Percentiles rank a stretch among this genome's conserved stretches.
phyloP scores from a whole-genome alignment of 371 early-diverging fungal genomes.

The Nematocida displodere region DNA sequence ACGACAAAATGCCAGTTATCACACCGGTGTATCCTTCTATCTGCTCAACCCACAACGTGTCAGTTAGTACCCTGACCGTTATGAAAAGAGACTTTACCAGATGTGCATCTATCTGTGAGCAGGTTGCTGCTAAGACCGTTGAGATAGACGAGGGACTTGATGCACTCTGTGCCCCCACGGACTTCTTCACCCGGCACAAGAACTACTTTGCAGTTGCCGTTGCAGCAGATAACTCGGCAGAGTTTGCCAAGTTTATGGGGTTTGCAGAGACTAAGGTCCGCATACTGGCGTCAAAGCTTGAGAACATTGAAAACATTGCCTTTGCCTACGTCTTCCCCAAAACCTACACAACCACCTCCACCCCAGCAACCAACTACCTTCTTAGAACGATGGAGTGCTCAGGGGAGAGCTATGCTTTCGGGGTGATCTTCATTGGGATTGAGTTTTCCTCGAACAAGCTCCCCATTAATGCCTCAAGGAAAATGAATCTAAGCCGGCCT shows the following conservation, averaged over 20 bases:
- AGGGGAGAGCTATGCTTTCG: neutral
- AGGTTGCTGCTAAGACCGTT: slow-evolving; percentile 66
- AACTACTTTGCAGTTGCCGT: slow-evolving; percentile 81
- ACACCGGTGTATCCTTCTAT: slow-evolving; percentile 98
- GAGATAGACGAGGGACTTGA: slow-evolving; percentile 12
- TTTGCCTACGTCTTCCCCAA: slow-evolving; percentile 83
- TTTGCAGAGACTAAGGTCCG: slow-evolving; percentile 84
- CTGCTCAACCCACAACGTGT: slow-evolving; percentile 97
- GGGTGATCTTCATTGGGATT: slow-evolving; percentile 33
- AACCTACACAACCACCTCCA: slow-evolving; percentile 6
- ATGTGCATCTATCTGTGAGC: slow-evolving; percentile 45
- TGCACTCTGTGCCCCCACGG: slow-evolving; percentile 73
- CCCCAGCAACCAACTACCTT: slow-evolving; percentile 68
- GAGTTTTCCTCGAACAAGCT: slow-evolving; percentile 45
- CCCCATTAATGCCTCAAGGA: slow-evolving; percentile 44
- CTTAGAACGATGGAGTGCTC: slow-evolving; percentile 47
- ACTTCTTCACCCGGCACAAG: slow-evolving; percentile 80
- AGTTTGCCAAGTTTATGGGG: slow-evolving; percentile 69
- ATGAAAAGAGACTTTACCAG: slow-evolving; percentile 75
- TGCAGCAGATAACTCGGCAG: slow-evolving; percentile 21
- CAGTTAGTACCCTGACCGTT: slow-evolving; percentile 75
- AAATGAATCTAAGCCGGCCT: slow-evolving; percentile 43
- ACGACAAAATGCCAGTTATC: slow-evolving; percentile 95
- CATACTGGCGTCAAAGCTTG: slow-evolving; percentile 77
- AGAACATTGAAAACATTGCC: slow-evolving; percentile 71